Percentiles rank a stretch among this genome's conserved stretches.
These are phyloP conservation scores for Penicillium soppii DNA, from an alignment of 495 filamentous ascomycete species.

Conservation along the genomic window DNA sequence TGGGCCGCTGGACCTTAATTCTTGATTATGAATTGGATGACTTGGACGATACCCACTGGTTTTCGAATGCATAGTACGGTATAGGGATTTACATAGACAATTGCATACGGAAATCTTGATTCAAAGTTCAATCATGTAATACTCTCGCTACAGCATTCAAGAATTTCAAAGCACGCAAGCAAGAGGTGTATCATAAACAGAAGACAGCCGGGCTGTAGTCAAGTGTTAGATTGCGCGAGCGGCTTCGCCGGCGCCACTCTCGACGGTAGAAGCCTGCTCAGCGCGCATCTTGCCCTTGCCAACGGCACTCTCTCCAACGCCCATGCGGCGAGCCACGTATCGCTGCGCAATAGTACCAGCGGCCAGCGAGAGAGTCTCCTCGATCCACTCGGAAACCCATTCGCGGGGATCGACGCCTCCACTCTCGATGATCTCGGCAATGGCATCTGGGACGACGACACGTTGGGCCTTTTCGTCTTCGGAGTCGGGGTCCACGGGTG, in stretches of 20 bases:
- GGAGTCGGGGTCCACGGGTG: constrained; percentile 37
- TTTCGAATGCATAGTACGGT: constrained; percentile 10
- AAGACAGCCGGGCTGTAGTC: not conserved
- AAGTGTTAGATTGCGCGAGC: constrained; percentile 64
- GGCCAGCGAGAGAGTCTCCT: constrained; percentile 78
- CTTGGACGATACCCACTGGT: constrained; percentile 7
- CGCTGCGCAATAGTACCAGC: constrained; percentile 90
- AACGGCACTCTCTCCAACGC: constrained; percentile 77
- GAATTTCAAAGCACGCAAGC: not conserved
- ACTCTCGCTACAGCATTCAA: not conserved
- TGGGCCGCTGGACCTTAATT: constrained; percentile 66
- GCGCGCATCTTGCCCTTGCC: constrained; percentile 75
- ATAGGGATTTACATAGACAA: too few species aligned
- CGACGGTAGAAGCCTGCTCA: constrained; percentile 65
- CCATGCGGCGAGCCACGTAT: constrained; percentile 94
- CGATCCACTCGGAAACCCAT: constrained; percentile 97
- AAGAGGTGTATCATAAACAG: constrained; percentile 1
- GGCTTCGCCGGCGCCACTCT: constrained; percentile 77
- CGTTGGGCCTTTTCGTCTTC: constrained; percentile 36
- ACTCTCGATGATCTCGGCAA: constrained; percentile 79
- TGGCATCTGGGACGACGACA: constrained; percentile 70
- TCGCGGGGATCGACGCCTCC: constrained; percentile 94
- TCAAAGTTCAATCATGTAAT: not conserved
- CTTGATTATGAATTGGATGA: not conserved
- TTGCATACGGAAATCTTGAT: too few species aligned